Percentiles rank a stretch among this genome's conserved stretches.
Evolutionary conservation across 2,329 filamentous ascomycete genomes (phyloP).

Genomic region (Alternaria atra): DNA sequence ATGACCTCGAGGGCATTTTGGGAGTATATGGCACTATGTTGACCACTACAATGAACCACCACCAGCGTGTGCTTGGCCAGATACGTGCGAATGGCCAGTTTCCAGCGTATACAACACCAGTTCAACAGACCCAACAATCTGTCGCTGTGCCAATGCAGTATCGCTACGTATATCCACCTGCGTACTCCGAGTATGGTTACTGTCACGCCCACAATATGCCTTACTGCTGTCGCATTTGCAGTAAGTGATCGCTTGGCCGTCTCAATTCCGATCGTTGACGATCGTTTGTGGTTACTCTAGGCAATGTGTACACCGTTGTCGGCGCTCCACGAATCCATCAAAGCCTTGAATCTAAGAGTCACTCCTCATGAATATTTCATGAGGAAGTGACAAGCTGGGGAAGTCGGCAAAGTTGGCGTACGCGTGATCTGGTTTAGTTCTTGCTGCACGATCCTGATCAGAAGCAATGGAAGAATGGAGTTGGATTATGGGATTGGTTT

Average conservation of each 20-base stretch:
- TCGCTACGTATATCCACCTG: slow-evolving; percentile 15
- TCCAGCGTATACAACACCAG: background rate
- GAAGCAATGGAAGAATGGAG: background rate
- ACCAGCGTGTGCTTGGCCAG: slow-evolving; percentile 23
- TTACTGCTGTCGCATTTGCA: slow-evolving; percentile 26
- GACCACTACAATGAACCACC: slow-evolving; percentile 24
- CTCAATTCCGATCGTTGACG: background rate
- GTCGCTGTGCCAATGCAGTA: background rate
- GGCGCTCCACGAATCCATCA: background rate
- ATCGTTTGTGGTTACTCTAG: background rate
- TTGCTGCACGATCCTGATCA: no score
- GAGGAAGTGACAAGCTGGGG: background rate
- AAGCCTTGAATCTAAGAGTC: background rate
- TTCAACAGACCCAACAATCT: background rate
- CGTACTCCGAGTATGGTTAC: slow-evolving; percentile 15
- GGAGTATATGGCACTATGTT: slow-evolving; percentile 18
- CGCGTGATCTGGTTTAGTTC: background rate
- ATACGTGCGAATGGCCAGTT: slow-evolving; percentile 5
- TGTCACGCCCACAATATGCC: slow-evolving; percentile 22
- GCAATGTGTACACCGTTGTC: background rate
- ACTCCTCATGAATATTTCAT: background rate
- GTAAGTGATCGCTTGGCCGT: background rate
- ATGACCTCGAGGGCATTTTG: slow-evolving; percentile 34
- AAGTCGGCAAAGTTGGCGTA: background rate
- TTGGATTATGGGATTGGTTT: no score